Evolutionary conservation across 2,329 filamentous ascomycete genomes (phyloP), one percentile per base, ranked within the genome.

Genomic region (Parafenestella ontariensis): DNA sequence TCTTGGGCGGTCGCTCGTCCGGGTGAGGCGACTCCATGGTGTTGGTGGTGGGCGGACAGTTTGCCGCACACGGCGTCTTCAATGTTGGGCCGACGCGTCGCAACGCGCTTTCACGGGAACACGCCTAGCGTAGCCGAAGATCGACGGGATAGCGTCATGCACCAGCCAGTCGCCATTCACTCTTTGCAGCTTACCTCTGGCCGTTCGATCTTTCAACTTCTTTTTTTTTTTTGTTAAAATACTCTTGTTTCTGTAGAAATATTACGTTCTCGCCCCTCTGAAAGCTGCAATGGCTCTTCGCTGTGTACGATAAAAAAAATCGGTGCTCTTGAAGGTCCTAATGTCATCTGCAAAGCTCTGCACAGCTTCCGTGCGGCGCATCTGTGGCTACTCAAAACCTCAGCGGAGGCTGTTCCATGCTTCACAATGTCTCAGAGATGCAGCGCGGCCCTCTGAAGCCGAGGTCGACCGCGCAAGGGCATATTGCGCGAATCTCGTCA

Each of bases 401-500:
- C 58, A 44, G 26, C 47, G 42, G 51, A 61, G 70, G 46, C 55
- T 55, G 34, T 64, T 71, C 28, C 66, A 71, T 45, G 48, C 67
- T 15, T 55, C 71, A 26, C 55, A 37, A 56, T 61, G 59, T 46
- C 59, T 66, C 18, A 49, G 52, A n/a, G 60, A 64, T 44, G 47
- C 64, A 7, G 54, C 65, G 3, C 58, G 56, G 5, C 66, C 67
- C 4, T 69, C 78, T n/a, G 69, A 75, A 47, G 74, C 75, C 42
- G 84, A 87, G 37, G 74, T 87, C 37, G 72, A 81, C 61, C 78
- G 81, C 43, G 84, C 86, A 10, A 78, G 82, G 53, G 76, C 74
- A 58, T 88, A 87, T 70, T 89, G 86, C 68, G 73, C 82, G n/a
- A 78, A 82, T 60, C 78, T 87, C 37, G 77, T 89, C 52, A 77